Evolutionary conservation across 2,329 filamentous ascomycete species (phyloP), one percentile per base, ranked within the genome.

Genomic region (Didymella sp.): DNA sequence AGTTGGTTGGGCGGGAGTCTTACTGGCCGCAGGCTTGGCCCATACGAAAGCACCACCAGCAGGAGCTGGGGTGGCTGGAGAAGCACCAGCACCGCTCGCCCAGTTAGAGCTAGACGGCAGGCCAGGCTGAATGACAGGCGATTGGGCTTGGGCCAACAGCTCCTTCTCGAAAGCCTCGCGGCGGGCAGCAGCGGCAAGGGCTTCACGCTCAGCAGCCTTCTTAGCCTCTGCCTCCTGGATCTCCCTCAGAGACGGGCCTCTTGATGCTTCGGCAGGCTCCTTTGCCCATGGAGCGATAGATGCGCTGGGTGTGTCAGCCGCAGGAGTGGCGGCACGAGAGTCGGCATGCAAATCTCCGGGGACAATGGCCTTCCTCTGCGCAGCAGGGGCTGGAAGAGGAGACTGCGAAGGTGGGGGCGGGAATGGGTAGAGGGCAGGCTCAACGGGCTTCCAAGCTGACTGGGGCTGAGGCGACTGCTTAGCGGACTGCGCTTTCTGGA

Each of bases 221-320:
- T 90, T 91, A 31, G 94, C 94, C 76, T 99, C 95, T 4, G 91
- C 89, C 76, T 96, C 94, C 75, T 99, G 95, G 22, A 99, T 99
- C 73, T 99, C 93, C 78, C 92, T 96, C 61, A 99, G 81, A 58
- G 93, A 97, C 2, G 94, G 95, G 0, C 92, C 93, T 76, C 91
- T 96, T 37, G 91, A 87, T 5, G 82, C 79, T 45, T 90, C 89
- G 37, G 81, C 78, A 2, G 85, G 84, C 63, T 98, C 92, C 75
- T 95, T 95, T 5, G 95, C 95, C 95, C 95, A 99, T 0, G 95
- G 95, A 0, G 95, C 95, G 64, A 97, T 80, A 0, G 94, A 91
- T 4, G 92, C 83, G 47, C 83, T 82, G 6, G 85, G 84, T 1
- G 85, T 85, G 49, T 89, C 87, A 25, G 83, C 79, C 0, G 85